Percentiles rank a stretch among this genome's conserved stretches.
phyloP scores from a whole-genome alignment of 129 eudicot genomes.

The Solidago caesia region DNA sequence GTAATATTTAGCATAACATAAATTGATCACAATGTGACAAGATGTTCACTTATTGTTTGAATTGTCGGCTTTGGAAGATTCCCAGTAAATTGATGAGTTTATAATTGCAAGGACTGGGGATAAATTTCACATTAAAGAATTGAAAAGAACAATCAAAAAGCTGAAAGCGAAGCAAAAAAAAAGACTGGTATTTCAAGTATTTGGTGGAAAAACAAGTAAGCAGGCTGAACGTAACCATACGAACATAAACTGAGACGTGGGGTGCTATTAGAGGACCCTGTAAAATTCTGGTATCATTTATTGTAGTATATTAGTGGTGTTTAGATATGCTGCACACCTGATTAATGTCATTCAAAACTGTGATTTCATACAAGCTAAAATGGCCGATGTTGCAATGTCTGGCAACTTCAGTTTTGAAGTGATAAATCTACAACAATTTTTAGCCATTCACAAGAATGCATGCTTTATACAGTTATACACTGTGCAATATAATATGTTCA shows the following conservation, averaged over 20 bases:
- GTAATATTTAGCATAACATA: slow-evolving; percentile 10
- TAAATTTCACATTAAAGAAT: not conserved
- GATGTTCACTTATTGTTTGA: not conserved
- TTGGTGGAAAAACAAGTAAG: not conserved
- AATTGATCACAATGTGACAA: not conserved
- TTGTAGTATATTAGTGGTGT: not conserved
- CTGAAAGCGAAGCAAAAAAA: not conserved
- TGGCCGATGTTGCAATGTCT: not conserved
- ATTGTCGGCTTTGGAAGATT: not conserved
- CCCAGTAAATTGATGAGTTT: not conserved
- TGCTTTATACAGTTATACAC: no score
- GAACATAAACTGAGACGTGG: not conserved
- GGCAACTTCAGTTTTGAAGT: not conserved
- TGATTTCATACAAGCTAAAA: not conserved
- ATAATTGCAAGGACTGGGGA: not conserved
- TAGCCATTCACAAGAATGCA: no score
- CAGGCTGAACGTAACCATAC: not conserved
- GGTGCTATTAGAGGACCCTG: not conserved
- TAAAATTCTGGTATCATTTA: not conserved
- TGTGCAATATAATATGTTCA: no score
- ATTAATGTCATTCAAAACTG: not conserved
- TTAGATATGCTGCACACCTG: not conserved
- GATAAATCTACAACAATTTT: no score
- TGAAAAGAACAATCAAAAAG: not conserved
- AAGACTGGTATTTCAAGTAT: not conserved